A percentile compares a stretch with the other conserved stretches of the same genome.
These are phyloP conservation scores for Arthrobotrys musiformis DNA, from an alignment of 2,329 filamentous ascomycete genomes.

Conservation along the genomic window DNA sequence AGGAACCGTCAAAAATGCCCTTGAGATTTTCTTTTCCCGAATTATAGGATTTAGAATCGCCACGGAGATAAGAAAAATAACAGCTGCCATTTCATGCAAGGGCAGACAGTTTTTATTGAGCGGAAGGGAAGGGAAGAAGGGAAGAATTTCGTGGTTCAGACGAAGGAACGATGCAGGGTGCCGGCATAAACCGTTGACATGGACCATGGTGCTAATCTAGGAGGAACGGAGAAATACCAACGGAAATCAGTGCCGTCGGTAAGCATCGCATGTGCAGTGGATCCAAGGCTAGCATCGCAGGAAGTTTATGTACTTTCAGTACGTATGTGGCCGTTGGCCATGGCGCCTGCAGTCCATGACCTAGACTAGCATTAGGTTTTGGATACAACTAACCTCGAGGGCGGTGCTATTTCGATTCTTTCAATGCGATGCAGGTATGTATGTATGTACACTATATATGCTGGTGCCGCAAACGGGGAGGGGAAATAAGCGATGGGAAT, in stretches of 20 bases:
- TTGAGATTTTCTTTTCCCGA: too few species aligned
- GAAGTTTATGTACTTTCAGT: too few species aligned
- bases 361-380: too few species aligned
- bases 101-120: not conserved
- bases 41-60: not conserved
- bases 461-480: too few species aligned
- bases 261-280: not conserved
- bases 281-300: too few species aligned
- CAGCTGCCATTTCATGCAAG: constrained; percentile 6
- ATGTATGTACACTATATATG: too few species aligned
- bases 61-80: constrained; percentile 15
- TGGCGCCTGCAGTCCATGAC: too few species aligned
- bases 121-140: not conserved
- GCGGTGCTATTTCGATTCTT: too few species aligned
- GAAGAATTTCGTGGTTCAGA: not conserved
- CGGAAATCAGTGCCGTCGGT: not conserved
- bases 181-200: constrained; percentile 11
- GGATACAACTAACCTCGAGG: too few species aligned
- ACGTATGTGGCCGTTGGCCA: too few species aligned
- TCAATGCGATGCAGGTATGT: too few species aligned
- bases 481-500: too few species aligned
- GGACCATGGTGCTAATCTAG: not conserved
- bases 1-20: not conserved
- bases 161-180: not conserved
- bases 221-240: not conserved